Evolutionary conservation across 2,329 filamentous ascomycete species (phyloP).

Genomic region (Aspergillus niger): DNA sequence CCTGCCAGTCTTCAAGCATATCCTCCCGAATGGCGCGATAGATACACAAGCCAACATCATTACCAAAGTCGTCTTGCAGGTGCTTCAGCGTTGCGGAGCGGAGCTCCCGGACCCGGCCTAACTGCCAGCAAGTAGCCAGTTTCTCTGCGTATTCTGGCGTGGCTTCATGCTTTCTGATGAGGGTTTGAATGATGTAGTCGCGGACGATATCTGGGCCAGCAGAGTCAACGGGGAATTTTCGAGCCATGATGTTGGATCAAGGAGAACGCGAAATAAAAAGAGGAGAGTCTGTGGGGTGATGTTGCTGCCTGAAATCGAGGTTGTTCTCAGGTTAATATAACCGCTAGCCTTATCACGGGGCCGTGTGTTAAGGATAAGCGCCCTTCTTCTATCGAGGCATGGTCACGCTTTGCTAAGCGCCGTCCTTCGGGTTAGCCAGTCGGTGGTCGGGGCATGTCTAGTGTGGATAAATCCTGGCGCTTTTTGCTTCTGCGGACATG

Average conservation of each 20-base stretch:
- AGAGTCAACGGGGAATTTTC: background rate
- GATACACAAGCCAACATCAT: slow-evolving; percentile 8
- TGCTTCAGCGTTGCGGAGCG: background rate
- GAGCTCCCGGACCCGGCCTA: slow-evolving; percentile 3
- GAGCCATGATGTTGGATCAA: background rate
- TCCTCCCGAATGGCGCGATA: background rate
- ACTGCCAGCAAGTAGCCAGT: background rate
- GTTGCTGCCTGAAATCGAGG: too few species aligned
- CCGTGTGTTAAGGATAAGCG: too few species aligned
- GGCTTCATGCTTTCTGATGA: background rate
- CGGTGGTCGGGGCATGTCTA: too few species aligned
- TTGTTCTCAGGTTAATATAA: too few species aligned
- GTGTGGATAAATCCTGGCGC: too few species aligned
- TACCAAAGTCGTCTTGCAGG: slow-evolving; percentile 5
- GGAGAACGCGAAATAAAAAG: too few species aligned
- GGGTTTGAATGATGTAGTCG: background rate
- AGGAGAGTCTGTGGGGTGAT: too few species aligned
- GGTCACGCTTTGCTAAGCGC: too few species aligned
- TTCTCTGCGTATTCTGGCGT: background rate
- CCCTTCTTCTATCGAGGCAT: too few species aligned
- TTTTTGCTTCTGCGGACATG: too few species aligned
- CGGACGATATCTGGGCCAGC: slow-evolving; percentile 1
- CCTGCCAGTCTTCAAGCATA: background rate
- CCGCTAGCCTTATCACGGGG: too few species aligned
- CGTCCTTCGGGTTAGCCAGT: too few species aligned